A percentile compares a stretch with the other conserved stretches of the same genome.
These are phyloP conservation scores for Glarea lozoyensis DNA, from an alignment of 495 filamentous ascomycete genomes.

Conservation along the genomic window DNA sequence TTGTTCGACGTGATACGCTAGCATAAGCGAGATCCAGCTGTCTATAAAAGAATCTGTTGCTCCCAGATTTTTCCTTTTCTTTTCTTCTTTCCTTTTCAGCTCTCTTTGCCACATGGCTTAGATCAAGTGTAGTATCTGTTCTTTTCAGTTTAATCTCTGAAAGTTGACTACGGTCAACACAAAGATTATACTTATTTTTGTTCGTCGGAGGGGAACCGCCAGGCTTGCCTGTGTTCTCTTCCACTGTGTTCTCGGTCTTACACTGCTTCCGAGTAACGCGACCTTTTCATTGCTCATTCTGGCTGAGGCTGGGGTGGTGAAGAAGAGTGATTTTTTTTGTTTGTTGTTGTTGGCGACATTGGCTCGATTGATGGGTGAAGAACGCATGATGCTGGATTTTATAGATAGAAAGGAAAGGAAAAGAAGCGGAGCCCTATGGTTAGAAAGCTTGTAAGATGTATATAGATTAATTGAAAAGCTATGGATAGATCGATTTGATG, in stretches of 20 bases:
- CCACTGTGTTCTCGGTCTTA: constrained; percentile 82
- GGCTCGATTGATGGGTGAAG: too few relatives aligned
- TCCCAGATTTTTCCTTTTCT: not conserved
- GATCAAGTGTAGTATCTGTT: constrained; percentile 99
- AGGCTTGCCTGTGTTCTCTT: constrained; percentile 68
- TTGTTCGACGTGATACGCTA: too few relatives aligned
- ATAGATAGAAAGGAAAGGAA: too few relatives aligned
- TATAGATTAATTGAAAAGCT: too few relatives aligned
- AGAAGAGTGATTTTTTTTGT: too few relatives aligned
- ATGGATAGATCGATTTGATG: too few relatives aligned
- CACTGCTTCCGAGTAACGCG: constrained; percentile 82
- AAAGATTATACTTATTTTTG: constrained; percentile 85
- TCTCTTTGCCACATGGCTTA: constrained; percentile 50
- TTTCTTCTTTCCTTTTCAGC: constrained; percentile 11
- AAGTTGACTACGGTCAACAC: constrained; percentile 57
- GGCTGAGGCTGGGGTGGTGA: constrained; percentile 48
- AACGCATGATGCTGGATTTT: too few relatives aligned
- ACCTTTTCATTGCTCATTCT: constrained; percentile 45
- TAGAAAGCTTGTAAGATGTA: too few relatives aligned
- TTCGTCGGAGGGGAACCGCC: constrained; percentile 49
- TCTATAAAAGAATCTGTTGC: too few relatives aligned
- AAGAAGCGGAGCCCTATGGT: too few relatives aligned
- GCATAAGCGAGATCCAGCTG: too few relatives aligned
- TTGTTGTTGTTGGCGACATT: too few relatives aligned
- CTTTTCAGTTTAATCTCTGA: constrained; percentile 94